Evolutionary conservation across 2,329 filamentous ascomycete genomes (phyloP).

Genomic region (Cordyceps javanica): DNA sequence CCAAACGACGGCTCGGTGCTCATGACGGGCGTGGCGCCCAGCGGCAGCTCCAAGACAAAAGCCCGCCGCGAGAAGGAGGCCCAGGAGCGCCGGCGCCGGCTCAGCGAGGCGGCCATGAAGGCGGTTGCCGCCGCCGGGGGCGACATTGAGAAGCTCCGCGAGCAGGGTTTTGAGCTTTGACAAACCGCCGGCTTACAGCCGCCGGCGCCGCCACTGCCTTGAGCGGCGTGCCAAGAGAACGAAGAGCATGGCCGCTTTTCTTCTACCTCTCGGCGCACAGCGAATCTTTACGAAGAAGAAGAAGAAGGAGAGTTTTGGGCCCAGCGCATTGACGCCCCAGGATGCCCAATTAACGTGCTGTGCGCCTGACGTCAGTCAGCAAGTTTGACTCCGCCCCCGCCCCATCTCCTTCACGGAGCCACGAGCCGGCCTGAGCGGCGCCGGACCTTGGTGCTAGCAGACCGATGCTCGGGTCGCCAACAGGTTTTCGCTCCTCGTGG

Average conservation of each 20-base stretch:
- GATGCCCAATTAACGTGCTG: too few species aligned
- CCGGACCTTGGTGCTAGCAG: too few species aligned
- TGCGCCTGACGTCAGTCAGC: too few species aligned
- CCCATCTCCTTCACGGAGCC: too few species aligned
- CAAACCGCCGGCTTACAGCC: background rate
- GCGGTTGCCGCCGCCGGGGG: slow-evolving; percentile 67
- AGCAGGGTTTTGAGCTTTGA: slow-evolving; percentile 43
- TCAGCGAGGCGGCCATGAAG: slow-evolving; percentile 63
- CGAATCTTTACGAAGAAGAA: too few species aligned
- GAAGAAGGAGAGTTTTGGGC: too few species aligned
- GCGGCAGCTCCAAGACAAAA: slow-evolving; percentile 89
- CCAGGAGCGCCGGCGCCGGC: slow-evolving; percentile 62
- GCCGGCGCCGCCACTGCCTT: background rate
- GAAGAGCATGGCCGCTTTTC: too few species aligned
- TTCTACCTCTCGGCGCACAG: too few species aligned
- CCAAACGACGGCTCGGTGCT: slow-evolving; percentile 71
- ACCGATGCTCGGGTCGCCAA: too few species aligned
- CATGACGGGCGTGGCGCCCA: slow-evolving; percentile 84
- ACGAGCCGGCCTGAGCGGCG: background rate
- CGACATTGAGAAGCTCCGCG: slow-evolving; percentile 49
- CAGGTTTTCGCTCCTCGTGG: background rate
- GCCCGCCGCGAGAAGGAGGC: slow-evolving; percentile 87
- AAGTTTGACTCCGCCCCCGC: too few species aligned
- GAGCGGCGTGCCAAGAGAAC: too few species aligned
- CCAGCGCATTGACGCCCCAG: too few species aligned